Conservation (phyloP, 2,329 filamentous ascomycete species). For the Calonectria multiphialidica region DNA sequence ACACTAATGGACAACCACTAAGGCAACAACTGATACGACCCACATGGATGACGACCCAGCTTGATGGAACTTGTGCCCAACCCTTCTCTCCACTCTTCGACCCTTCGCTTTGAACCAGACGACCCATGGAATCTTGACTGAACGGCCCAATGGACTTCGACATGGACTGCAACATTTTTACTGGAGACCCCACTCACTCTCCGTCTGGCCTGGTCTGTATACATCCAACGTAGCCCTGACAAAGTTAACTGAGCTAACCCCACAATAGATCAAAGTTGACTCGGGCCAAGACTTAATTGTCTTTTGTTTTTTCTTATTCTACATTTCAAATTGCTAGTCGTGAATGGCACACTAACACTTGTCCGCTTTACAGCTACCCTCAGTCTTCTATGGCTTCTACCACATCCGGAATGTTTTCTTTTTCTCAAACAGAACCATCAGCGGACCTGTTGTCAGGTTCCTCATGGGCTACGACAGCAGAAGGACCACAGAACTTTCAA, state of each 20-base stretch:
- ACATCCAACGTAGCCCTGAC: slow-evolving; percentile 30
- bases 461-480: slow-evolving; percentile 68
- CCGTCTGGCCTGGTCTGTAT: slow-evolving; percentile 46
- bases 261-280: slow-evolving; percentile 69
- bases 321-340: slow-evolving; percentile 50
- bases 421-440: slow-evolving; percentile 71
- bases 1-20: neutral
- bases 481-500: slow-evolving; percentile 72
- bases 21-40: neutral
- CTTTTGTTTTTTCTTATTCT: slow-evolving; percentile 47
- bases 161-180: slow-evolving; percentile 34
- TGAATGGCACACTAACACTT: slow-evolving; percentile 69
- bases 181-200: slow-evolving; percentile 2
- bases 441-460: slow-evolving; percentile 66
- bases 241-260: slow-evolving; percentile 40
- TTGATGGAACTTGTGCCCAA: neutral
- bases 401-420: slow-evolving; percentile 67
- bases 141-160: slow-evolving; percentile 24
- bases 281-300: slow-evolving; percentile 48
- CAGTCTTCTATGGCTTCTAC: slow-evolving; percentile 63
- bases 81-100: neutral
- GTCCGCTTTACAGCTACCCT: slow-evolving; percentile 68
- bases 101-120: neutral
- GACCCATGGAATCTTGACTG: neutral
- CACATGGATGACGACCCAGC: neutral